A percentile compares a stretch with the other conserved stretches of the same genome.
Evolutionary conservation across 192 early-diverging fungal genomes (phyloP).

Genomic region (Dimargaris cristalligena): DNA sequence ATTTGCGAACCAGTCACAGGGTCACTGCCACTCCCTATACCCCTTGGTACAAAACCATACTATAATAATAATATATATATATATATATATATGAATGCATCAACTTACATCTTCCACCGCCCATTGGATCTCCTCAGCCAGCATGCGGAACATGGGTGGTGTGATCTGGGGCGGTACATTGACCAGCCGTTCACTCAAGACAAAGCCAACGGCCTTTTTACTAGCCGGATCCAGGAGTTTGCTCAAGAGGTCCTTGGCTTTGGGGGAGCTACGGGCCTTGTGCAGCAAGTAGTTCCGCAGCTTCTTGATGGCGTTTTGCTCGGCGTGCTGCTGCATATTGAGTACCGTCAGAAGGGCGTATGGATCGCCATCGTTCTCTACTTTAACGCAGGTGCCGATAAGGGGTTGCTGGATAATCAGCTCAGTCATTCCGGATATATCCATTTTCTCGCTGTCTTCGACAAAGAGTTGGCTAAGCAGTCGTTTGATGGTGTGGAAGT

Average conservation of each 20-base stretch:
- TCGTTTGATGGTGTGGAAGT: conserved; percentile 84
- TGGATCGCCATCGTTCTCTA: conserved; percentile 69
- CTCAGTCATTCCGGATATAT: conserved; percentile 61
- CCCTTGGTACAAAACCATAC: too few species aligned
- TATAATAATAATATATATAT: too few species aligned
- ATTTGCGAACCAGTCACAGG: background rate
- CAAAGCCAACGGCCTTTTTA: conserved; percentile 35
- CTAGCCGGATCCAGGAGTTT: conserved; percentile 9
- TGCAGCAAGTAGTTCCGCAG: conserved; percentile 45
- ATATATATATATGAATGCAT: too few species aligned
- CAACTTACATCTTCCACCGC: conserved; percentile 50
- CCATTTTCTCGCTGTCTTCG: conserved; percentile 60
- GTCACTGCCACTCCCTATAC: too few species aligned
- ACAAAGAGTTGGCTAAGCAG: conserved; percentile 65
- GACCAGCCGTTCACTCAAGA: conserved; percentile 78
- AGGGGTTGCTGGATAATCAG: conserved; percentile 54
- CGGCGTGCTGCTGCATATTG: conserved; percentile 46
- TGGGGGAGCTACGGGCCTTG: conserved; percentile 28
- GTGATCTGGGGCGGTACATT: conserved; percentile 93
- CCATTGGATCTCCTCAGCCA: conserved; percentile 63
- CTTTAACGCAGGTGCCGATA: conserved; percentile 80
- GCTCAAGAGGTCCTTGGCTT: conserved; percentile 10
- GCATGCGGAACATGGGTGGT: conserved; percentile 81
- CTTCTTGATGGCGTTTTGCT: conserved; percentile 30
- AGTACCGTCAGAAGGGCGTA: conserved; percentile 72